Base-by-base conservation (phyloP, 495 filamentous ascomycete genomes). In the Talaromyces liani region DNA sequence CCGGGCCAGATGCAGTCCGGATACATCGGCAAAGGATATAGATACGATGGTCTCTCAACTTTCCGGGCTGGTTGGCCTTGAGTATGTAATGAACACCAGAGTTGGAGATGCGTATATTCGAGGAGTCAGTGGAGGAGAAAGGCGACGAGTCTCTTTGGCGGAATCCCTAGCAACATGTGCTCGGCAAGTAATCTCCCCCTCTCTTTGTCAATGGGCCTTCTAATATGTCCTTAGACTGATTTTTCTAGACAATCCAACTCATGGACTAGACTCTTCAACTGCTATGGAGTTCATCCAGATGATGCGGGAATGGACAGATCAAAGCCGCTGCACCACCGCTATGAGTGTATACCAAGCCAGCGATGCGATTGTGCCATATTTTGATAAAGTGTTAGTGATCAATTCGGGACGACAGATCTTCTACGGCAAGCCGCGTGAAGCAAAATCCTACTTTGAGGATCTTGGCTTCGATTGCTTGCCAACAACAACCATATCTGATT, bases 321-420 rank as follows among this genome's bases (percentile, higher is more conserved):
- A 92, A 62, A 87, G 90, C 73, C 82, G 89, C 66, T 88, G 85
- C 0, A 88, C 85, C 29, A 90, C 88, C 16, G 91, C 91, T 45
- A 90, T 92, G 14, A 90, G 89, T 6, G 82, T 95, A 18, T 95
- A 93, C 73, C 91, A 95, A 73, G 91, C 91, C 1, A 88, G 86
- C 9, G 90, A 96, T 72, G 89, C 84, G 67, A 94, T 94, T 63
- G 95, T 93, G 72, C 73, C 78, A 65, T 70, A 77, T 16, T 87
- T 88, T 62, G 86, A 88, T 70, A 88, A 87, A 70, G 81, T 82
- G 14, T 74, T 77, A 6, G 81, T 90, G 1, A 67, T 90, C 7
- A 87, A 88, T 67, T 82, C 86, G 56, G 87, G 87, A 4, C 72
- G 84, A n/a, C 81, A 89, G 68, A 88, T 90, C 60, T 91, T 85